Evolutionary conservation across 2,329 filamentous ascomycete genomes (phyloP).

Genomic region (Pseudocercospora cruenta): DNA sequence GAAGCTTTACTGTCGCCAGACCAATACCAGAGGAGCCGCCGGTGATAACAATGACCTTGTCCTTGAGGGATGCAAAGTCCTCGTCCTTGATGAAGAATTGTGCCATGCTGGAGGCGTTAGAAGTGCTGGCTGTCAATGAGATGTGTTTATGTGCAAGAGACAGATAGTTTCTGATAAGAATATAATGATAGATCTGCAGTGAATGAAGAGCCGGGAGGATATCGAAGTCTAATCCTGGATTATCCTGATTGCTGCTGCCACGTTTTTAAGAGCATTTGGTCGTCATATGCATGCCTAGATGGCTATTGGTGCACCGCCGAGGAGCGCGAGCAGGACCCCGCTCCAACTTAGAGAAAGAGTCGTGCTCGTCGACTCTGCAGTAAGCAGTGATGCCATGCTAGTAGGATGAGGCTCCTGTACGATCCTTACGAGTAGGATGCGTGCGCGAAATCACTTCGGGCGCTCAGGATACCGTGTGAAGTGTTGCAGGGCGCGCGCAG

Average conservation of each 20-base stretch:
- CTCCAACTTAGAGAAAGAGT: not conserved
- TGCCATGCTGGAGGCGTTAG: slow-evolving; percentile 23
- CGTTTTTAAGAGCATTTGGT: not conserved
- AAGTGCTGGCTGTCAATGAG: not conserved
- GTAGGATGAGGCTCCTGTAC: not conserved
- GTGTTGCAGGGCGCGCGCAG: not conserved
- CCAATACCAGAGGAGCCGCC: slow-evolving; percentile 66
- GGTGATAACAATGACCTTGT: slow-evolving; percentile 37
- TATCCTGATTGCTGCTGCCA: not conserved
- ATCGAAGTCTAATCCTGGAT: not conserved
- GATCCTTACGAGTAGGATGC: not conserved
- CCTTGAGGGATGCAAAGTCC: slow-evolving; percentile 30
- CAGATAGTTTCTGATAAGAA: not conserved
- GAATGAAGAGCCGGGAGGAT: not conserved
- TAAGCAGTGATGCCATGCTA: not conserved
- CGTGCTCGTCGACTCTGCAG: not conserved
- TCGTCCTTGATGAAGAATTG: slow-evolving; percentile 33
- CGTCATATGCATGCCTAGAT: not conserved
- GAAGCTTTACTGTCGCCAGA: slow-evolving; percentile 57
- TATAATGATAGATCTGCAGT: not conserved
- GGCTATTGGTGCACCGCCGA: not conserved
- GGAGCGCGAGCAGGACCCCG: slow-evolving; percentile 1
- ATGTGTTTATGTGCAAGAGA: not conserved
- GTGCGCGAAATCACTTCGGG: not conserved
- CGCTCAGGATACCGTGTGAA: not conserved